Conservation (phyloP, 2,329 filamentous ascomycete species). For the Ascochyta pisi region DNA sequence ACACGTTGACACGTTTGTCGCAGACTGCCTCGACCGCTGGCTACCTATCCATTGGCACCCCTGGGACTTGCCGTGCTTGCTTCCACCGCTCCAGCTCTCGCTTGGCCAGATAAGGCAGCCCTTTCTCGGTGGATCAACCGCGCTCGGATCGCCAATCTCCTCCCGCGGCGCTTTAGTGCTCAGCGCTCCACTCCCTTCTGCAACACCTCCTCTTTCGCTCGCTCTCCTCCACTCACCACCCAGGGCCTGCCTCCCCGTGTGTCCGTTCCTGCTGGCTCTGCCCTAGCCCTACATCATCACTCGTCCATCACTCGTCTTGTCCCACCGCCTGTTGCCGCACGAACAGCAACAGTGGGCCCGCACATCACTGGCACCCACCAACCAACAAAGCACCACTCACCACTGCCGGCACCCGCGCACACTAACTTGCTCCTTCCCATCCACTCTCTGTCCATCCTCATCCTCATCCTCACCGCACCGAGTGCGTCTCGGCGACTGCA, state of each 20-base stretch:
- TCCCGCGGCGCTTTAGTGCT: conserved; percentile 16
- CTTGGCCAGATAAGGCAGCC: conserved; percentile 13
- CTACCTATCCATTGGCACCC: neutral
- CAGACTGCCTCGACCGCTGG: conserved; percentile 2
- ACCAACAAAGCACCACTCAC: neutral
- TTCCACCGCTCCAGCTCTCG: neutral
- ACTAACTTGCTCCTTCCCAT: conserved; percentile 25
- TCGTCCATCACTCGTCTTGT: conserved; percentile 23
- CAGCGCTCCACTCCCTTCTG: conserved; percentile 20
- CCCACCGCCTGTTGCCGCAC: conserved; percentile 24
- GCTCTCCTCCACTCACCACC: conserved; percentile 20
- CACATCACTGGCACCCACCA: conserved; percentile 14
- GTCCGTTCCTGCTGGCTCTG: conserved; percentile 9
- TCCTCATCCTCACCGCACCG: conserved; percentile 15
- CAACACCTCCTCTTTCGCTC: conserved; percentile 26
- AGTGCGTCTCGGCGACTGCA: conserved; percentile 4
- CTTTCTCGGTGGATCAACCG: conserved; percentile 1
- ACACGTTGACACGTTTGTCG: neutral
- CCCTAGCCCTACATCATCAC: conserved; percentile 30
- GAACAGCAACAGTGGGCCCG: conserved; percentile 19
- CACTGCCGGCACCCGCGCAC: conserved; percentile 20
- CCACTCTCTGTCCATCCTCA: no score
- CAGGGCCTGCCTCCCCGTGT: conserved; percentile 7
- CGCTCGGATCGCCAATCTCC: conserved; percentile 23
- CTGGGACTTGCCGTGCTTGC: conserved; percentile 2